Base-by-base conservation (phyloP, 768 basidiomycete species). In the Naganishia onofrii region DNA sequence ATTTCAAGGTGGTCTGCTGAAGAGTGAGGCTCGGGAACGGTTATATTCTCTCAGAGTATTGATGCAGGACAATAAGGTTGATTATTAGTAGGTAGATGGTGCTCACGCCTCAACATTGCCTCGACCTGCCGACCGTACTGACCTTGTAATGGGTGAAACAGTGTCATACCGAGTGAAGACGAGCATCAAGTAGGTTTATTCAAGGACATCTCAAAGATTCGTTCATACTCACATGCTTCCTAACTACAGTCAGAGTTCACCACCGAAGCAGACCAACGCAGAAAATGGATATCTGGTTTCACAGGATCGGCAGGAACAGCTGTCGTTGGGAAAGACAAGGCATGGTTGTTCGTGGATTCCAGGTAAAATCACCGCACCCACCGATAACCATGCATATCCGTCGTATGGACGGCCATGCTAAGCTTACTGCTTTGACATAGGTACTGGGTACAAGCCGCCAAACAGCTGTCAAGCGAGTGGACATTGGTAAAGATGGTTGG, bases 11-110 rank as follows among this genome's bases (percentile, higher is more conserved):
- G 46, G 31, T 29, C 19, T 65, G 10, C 60, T 32, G 21, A 36
- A 58, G 15, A 26, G 65, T 19, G 57, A 70, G 29, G 57, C 69
- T 12, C 53, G 63, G 29, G 42, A 56, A 17, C 66, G 77, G 4
- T 58, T 80, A 54, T 66, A 38, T n/a, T 72, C 75, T 34, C 51
- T 78, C 23, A 70, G 69, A 34, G 31, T 46, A 8, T 71, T 76
- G 69, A 71, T 80, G 32, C 55, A 52, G 19, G 77, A 78, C 32
- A 74, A 74, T 23, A 77, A 77, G 60, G 31, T 78, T n/a, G 77
- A 80, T 69, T 80, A 75, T 72, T 78, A 78, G 79, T 78, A 54
- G 70, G 79, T 74, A n/a, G n/a, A n/a, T n/a, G n/a, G n/a, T n/a
- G n/a, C 12, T 21, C 19, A n/a, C 46, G 10, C 38, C n/a, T n/a